These are phyloP conservation scores for Penicillium psychrosexuale DNA, from an alignment of 2,329 filamentous ascomycete species.

Conservation along the genomic window DNA sequence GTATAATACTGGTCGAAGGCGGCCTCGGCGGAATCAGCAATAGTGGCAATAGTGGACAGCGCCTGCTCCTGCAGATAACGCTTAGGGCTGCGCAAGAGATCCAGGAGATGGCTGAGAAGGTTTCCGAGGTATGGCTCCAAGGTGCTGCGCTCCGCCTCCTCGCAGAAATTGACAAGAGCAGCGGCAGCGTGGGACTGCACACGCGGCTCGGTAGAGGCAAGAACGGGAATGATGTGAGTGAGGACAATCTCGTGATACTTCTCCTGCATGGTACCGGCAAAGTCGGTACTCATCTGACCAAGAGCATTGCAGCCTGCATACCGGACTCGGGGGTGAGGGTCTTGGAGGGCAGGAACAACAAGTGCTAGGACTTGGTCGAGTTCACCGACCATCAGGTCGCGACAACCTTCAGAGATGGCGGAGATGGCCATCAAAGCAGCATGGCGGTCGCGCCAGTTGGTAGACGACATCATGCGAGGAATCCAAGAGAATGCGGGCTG, in stretches of 20 bases:
- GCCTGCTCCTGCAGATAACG: constrained; percentile 97
- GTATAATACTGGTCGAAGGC: constrained; percentile 96
- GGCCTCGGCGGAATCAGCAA: constrained; percentile 95
- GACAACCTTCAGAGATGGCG: constrained; percentile 94
- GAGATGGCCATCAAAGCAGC: constrained; percentile 98
- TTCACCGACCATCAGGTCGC: constrained; percentile 92
- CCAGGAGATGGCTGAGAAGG: constrained; percentile 78
- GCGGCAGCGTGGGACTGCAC: constrained; percentile 97
- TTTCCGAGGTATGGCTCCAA: constrained; percentile 91
- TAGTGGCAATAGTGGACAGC: constrained; percentile 94
- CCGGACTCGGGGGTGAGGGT: constrained; percentile 87
- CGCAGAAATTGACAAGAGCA: constrained; percentile 98
- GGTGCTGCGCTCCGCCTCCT: constrained; percentile 89
- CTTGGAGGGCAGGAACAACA: constrained; percentile 86
- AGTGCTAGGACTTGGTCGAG: constrained; percentile 90
- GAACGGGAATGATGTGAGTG: constrained; percentile 85
- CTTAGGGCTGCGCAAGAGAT: constrained; percentile 85
- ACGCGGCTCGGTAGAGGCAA: constrained; percentile 83
- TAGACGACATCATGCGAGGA: constrained; percentile 94
- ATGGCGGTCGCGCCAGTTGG: constrained; percentile 90
- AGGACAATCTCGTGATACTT: constrained; percentile 88
- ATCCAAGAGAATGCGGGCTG: constrained; percentile 96
- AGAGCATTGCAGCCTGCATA: constrained; percentile 98
- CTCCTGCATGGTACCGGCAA: constrained; percentile 95
- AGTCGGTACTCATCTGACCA: constrained; percentile 99